These are phyloP conservation scores for Vitis rotundifolia DNA, from an alignment of 164 flowering plant species.

Conservation along the genomic window DNA sequence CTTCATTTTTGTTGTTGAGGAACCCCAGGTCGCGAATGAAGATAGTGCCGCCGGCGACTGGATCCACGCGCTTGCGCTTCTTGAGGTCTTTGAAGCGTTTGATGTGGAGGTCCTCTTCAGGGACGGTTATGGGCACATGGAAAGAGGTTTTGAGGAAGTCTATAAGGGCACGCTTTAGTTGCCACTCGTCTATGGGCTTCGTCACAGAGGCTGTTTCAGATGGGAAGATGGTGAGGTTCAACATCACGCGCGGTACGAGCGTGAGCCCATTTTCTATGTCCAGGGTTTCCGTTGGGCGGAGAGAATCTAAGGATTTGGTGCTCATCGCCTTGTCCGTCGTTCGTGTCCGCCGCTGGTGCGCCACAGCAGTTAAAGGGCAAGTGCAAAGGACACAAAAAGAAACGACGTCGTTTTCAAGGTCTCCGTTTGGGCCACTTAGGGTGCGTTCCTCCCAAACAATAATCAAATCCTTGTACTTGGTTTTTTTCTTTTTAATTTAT, in stretches of 20 bases:
- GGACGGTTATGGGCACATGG: slow-evolving; percentile 37
- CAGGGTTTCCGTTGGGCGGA: slow-evolving; percentile 62
- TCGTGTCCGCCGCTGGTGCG: background rate
- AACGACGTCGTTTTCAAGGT: too few relatives aligned
- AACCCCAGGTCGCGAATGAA: slow-evolving; percentile 70
- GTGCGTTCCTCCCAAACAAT: too few relatives aligned
- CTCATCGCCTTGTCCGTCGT: slow-evolving; percentile 15
- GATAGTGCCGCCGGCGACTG: slow-evolving; percentile 69
- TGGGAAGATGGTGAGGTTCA: slow-evolving; percentile 63
- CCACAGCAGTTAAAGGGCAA: too few relatives aligned
- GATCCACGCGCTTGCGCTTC: slow-evolving; percentile 86
- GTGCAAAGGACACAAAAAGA: too few relatives aligned
- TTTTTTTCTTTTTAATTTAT: too few relatives aligned
- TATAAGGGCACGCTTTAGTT: slow-evolving; percentile 64
- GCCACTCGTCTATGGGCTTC: slow-evolving; percentile 81
- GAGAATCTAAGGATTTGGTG: slow-evolving; percentile 25
- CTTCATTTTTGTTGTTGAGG: slow-evolving; percentile 23
- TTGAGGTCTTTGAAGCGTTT: slow-evolving; percentile 56
- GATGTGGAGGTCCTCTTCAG: slow-evolving; percentile 65
- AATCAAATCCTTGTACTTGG: too few relatives aligned
- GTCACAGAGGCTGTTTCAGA: slow-evolving; percentile 47
- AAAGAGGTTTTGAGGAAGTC: slow-evolving; percentile 59
- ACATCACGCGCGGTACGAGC: slow-evolving; percentile 66
- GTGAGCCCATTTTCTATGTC: slow-evolving; percentile 64
- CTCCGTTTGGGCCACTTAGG: too few relatives aligned